Evolutionary conservation across 768 basidiomycete species (phyloP).

Genomic region (Lyophyllum shimeji): DNA sequence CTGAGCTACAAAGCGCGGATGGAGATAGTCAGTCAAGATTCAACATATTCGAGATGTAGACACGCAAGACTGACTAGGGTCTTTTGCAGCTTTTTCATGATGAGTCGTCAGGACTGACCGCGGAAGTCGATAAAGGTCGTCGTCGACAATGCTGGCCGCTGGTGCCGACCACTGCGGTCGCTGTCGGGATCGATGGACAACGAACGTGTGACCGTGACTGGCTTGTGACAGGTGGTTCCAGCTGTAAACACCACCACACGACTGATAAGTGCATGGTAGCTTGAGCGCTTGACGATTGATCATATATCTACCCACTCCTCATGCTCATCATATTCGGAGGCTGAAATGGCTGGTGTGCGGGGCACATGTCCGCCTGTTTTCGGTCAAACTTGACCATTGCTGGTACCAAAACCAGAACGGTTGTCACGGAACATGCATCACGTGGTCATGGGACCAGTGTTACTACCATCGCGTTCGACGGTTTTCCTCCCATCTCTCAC

Average conservation of each 20-base stretch:
- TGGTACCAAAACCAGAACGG: neutral
- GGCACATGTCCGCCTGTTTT: neutral
- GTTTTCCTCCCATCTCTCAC: slow-evolving; percentile 12
- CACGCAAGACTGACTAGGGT: slow-evolving; percentile 55
- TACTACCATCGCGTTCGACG: neutral
- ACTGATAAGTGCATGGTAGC: neutral
- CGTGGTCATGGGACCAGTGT: slow-evolving; percentile 18
- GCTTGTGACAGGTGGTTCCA: slow-evolving; percentile 14
- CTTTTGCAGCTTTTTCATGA: slow-evolving; percentile 87
- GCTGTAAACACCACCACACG: slow-evolving; percentile 7
- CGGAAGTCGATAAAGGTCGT: slow-evolving; percentile 9
- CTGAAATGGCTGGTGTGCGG: neutral
- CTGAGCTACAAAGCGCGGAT: slow-evolving; percentile 46
- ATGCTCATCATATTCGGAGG: neutral
- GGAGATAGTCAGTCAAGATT: slow-evolving; percentile 22
- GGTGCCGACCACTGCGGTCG: slow-evolving; percentile 18
- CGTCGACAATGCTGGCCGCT: slow-evolving; percentile 17
- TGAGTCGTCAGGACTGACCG: slow-evolving; percentile 15
- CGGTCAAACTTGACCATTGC: neutral
- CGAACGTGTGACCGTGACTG: slow-evolving; percentile 28
- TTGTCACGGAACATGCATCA: slow-evolving; percentile 16
- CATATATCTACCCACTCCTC: neutral
- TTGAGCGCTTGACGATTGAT: too few species aligned
- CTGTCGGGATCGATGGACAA: slow-evolving; percentile 43
- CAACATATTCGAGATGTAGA: slow-evolving; percentile 10